Base-by-base conservation (phyloP, 139 green algal genomes). In the Haematococcus sp. region DNA sequence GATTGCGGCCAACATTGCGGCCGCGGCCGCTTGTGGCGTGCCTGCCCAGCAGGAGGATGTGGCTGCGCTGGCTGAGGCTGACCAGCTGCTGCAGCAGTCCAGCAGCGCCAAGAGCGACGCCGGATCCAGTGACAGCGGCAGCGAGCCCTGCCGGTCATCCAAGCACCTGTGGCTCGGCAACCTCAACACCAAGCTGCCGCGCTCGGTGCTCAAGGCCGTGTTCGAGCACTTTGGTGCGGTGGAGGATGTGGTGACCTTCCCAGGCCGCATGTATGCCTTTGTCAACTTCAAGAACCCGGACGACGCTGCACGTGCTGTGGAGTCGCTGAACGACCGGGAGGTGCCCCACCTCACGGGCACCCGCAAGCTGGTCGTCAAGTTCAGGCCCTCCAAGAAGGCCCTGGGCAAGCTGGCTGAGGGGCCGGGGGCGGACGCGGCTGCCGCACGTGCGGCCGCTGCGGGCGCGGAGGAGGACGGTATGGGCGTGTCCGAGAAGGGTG, bases 81-180 rank as follows among this genome's bases (percentile, higher is more conserved):
- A 52, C 9, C 22, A 30, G 33, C 61, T 54, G 32, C 32, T 68
- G 16, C 51, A 9, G 31, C 30, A 4, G 25, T 9, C 23, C 3
- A 3, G 28, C 23, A 25, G 13, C 2, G 60, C 34, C 31, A 68
- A 25, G 16, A 52, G 33, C 4, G 35, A 20, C 22, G 52, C 17
- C 63, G 25, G 35, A 34, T 32, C 17, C 4, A 35, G 63, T 51
- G 63, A 35, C 11, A 7, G 63, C 4, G 23, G n/a, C 11, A 3
- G 25, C 58, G 28, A 65, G 58, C 20, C 3, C n/a, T 51, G 61
- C 40, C 40, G 60, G 33, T 19, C 77, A 1, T 89, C 79, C 1
- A 77, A 86, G 1, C 86, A 93, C 80, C 80, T 93, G 28, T 93
- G 89, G 89, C 78, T 93, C 20, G 89, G 89, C 69, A 93, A 93